Evolutionary conservation across 306 rosid genomes (phyloP).

Genomic region (Cucurbita maxima): DNA sequence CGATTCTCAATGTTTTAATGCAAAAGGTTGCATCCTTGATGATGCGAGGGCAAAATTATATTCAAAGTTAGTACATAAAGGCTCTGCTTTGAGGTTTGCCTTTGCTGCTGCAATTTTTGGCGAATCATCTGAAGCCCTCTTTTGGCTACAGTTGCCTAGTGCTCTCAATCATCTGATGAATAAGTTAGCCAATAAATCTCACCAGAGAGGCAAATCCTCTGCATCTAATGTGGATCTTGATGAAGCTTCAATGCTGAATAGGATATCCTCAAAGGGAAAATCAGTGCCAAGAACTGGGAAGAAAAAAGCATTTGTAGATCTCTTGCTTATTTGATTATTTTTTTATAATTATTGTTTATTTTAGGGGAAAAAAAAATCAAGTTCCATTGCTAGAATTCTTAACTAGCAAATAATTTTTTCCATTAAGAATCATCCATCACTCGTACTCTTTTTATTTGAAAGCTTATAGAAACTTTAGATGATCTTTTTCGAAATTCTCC

Average conservation of each 20-base stretch:
- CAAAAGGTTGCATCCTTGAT: conserved; percentile 75
- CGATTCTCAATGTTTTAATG: conserved; percentile 16
- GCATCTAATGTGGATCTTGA: conserved; percentile 40
- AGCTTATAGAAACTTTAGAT: neutral
- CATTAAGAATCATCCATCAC: neutral
- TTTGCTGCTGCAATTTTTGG: conserved; percentile 89
- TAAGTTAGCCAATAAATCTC: conserved; percentile 49
- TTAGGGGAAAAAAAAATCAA: neutral
- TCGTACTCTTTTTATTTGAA: neutral
- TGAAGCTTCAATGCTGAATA: conserved; percentile 43
- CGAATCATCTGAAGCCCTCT: conserved; percentile 81
- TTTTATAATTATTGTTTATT: neutral
- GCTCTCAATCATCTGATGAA: conserved; percentile 68
- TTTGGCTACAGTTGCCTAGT: conserved; percentile 82
- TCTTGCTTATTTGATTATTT: neutral
- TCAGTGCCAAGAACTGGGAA: conserved; percentile 33
- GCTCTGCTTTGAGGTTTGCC: conserved; percentile 70
- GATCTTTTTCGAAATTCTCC: neutral
- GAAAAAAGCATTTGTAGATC: conserved; percentile 45
- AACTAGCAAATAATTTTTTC: neutral
- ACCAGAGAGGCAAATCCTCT: conserved; percentile 20
- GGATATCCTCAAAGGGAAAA: conserved; percentile 82
- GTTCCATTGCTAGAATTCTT: neutral
- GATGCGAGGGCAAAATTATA: conserved; percentile 85
- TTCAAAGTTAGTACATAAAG: conserved; percentile 68